Evolutionary conservation across 345 rosid species (phyloP), one percentile per base, ranked within the genome.

Genomic region (Viola odorata): DNA sequence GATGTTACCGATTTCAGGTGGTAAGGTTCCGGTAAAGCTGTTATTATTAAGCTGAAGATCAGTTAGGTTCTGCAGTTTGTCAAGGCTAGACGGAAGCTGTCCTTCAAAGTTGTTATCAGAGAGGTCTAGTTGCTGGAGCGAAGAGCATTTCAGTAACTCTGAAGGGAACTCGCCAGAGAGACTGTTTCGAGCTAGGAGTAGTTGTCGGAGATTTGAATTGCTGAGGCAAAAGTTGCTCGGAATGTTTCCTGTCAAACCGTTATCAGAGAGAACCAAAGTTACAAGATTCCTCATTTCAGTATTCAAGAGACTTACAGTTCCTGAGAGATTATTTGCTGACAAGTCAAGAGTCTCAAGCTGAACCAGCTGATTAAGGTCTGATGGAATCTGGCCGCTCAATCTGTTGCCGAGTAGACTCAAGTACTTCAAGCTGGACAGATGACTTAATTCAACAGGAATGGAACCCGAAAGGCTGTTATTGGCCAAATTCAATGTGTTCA

Each of bases 401-500:
- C 70, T 71, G 67, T 89, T 92, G 9, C 82, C 80, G 7, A 62
- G 59, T 68, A 92, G 66, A 67, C 78, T 81, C 63, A 92, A 57
- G 82, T 85, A 80, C 50, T 51, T 54, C 73, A 92, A 76, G 67
- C 55, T 68, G 37, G 84, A 67, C 62, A 92, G 79, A 53, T 59
- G 75, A 38, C 91, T 70, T 64, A 92, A 64, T 67, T 84, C 84
- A 6, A 69, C 60, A 42, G 97, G 96, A 55, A 92, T 69, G 41
- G 73, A 53, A 4, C 97, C 87, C 2, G 91, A 73, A 55, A 92
- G 70, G 66, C 82, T 79, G 85, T 89, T 92, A 62, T 85, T 84
- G 11, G 79, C 91, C 80, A 89, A 57, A 73, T 87, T 89, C 61
- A 92, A 59, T 59, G 57, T 69, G 47, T 75, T 81, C 50, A 92